Conservation (phyloP, 1,284 basidiomycete genomes). For the Rhodotorula mucilaginosa region DNA sequence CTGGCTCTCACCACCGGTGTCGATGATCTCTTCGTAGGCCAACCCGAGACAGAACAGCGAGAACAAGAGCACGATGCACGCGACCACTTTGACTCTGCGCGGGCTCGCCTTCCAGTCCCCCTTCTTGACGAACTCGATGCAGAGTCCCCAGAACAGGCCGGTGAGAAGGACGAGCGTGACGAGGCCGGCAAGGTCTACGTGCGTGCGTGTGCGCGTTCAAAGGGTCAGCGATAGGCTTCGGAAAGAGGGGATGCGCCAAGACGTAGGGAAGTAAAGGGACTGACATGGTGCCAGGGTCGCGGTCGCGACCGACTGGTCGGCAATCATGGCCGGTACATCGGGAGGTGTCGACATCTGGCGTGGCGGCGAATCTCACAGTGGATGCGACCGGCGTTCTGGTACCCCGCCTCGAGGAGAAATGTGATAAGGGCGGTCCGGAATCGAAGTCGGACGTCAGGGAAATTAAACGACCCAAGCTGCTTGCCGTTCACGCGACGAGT, state of each 20-base stretch:
- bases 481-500: too few species aligned
- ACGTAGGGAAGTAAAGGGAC: neutral
- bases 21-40: conserved; percentile 10
- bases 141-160: conserved; percentile 11
- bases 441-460: too few species aligned
- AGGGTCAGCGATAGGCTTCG: neutral
- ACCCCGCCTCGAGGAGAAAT: too few species aligned
- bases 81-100: neutral
- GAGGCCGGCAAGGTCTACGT: conserved; percentile 3
- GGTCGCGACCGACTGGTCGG: neutral
- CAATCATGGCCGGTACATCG: too few species aligned
- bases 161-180: conserved; percentile 8
- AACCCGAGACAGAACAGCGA: conserved; percentile 4
- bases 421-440: too few species aligned
- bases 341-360: neutral
- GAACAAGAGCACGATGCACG: conserved; percentile 10
- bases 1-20: conserved; percentile 6
- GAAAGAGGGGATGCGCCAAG: neutral
- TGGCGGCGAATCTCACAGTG: too few species aligned
- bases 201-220: too few species aligned
- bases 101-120: neutral
- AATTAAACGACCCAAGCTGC: too few species aligned
- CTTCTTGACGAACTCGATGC: neutral
- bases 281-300: conserved; percentile 7
- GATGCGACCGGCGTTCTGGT: too few species aligned